Conservation (phyloP, 345 rosid genomes). For the Eucalyptus pauciflora region DNA sequence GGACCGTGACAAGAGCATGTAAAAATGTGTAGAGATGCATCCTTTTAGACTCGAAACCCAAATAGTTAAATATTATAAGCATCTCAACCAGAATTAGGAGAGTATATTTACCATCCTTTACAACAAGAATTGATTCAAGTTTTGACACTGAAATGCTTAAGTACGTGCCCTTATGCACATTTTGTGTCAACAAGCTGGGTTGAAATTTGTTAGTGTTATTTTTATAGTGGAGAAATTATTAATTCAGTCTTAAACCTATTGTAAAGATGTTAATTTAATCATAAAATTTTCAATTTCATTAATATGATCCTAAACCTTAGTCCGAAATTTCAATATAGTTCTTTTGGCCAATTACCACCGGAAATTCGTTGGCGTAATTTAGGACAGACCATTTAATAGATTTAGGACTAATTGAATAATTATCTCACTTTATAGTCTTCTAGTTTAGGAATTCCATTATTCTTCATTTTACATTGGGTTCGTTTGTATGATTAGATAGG, state of each 20-base stretch:
- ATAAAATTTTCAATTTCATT: neutral
- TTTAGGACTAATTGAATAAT: neutral
- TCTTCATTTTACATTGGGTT: too few relatives aligned
- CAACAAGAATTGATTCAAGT: neutral
- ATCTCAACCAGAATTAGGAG: neutral
- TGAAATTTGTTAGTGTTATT: neutral
- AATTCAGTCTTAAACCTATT: neutral
- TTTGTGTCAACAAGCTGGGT: neutral
- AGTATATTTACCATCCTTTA: neutral
- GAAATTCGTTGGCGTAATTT: neutral
- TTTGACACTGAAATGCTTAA: too few relatives aligned
- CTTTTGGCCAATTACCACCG: fast-evolving
- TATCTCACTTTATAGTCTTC: neutral
- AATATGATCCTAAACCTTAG: fast-evolving
- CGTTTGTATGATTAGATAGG: neutral
- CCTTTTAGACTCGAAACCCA: neutral
- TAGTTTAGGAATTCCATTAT: too few relatives aligned
- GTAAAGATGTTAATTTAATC: neutral
- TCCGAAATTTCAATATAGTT: neutral
- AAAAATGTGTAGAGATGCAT: neutral
- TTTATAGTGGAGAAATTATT: neutral
- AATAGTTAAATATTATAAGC: neutral
- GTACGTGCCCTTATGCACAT: neutral
- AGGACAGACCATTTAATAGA: neutral
- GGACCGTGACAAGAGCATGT: neutral